phyloP scores from a whole-genome alignment of 2,329 filamentous ascomycete species.

The Fusarium sarcochroum region DNA sequence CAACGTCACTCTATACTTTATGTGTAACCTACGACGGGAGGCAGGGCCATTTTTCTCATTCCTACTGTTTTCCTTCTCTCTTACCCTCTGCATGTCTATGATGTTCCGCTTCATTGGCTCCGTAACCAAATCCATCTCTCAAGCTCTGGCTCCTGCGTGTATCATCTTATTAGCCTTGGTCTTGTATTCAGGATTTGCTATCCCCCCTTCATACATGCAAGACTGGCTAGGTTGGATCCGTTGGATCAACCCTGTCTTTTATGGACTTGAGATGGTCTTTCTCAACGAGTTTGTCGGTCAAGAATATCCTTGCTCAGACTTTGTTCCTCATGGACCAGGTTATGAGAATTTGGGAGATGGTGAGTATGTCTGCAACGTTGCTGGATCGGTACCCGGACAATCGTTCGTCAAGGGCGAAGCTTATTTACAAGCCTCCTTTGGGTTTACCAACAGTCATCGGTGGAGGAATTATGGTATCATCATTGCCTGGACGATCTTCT shows the following conservation, averaged over 20 bases:
- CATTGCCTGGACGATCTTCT: conserved; percentile 29
- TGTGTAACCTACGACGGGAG: conserved; percentile 74
- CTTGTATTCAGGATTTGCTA: conserved; percentile 64
- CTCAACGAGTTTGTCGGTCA: conserved; percentile 71
- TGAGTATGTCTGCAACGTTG: conserved; percentile 8
- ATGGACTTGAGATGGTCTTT: conserved; percentile 74
- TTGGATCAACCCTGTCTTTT: conserved; percentile 75
- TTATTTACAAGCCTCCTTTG: conserved; percentile 15
- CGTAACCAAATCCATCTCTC: conserved; percentile 37
- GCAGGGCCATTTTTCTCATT: conserved; percentile 64
- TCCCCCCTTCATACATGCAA: conserved; percentile 62
- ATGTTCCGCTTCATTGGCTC: conserved; percentile 62
- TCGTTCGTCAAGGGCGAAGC: conserved; percentile 3
- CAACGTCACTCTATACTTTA: conserved; percentile 69
- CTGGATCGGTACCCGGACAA: not conserved
- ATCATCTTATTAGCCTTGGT: conserved; percentile 55
- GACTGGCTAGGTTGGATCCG: conserved; percentile 68
- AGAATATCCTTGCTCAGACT: conserved; percentile 61
- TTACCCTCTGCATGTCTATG: conserved; percentile 75
- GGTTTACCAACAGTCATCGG: conserved; percentile 19
- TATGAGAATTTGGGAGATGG: conserved; percentile 17
- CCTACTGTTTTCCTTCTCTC: conserved; percentile 62
- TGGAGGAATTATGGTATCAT: conserved; percentile 42
- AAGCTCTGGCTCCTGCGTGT: conserved; percentile 43
- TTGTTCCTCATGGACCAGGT: conserved; percentile 44